These are phyloP conservation scores for Trametes maxima DNA, from an alignment of 768 basidiomycete species.

Conservation along the genomic window DNA sequence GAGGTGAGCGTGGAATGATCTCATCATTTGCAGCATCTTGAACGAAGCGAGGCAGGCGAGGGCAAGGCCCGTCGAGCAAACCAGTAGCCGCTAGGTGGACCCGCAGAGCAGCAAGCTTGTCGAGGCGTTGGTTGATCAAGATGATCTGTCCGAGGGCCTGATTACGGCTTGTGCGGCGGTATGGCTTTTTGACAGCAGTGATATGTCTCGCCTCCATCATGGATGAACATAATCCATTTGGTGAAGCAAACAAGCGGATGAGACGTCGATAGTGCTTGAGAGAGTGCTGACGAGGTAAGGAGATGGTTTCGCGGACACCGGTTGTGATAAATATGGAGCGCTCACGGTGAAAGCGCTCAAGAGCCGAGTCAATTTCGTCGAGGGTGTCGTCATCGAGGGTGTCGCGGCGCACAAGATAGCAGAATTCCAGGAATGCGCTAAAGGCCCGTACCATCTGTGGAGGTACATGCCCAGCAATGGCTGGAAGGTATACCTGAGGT, in stretches of 20 bases:
- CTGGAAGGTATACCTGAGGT: constrained; percentile 30
- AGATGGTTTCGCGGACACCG: constrained; percentile 25
- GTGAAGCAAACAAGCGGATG: constrained; percentile 28
- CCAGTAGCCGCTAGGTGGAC: constrained; percentile 23
- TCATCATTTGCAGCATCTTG: background rate
- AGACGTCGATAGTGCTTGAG: constrained; percentile 22
- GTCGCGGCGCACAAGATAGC: constrained; percentile 25
- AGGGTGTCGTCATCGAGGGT: constrained; percentile 1
- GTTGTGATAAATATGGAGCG: constrained; percentile 19
- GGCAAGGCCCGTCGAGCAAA: constrained; percentile 15
- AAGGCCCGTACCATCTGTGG: constrained; percentile 19
- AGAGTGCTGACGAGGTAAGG: constrained; percentile 28
- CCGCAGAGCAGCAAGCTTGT: constrained; percentile 28
- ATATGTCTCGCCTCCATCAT: constrained; percentile 34
- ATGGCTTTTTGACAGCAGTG: constrained; percentile 31
- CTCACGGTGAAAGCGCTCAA: constrained; percentile 15
- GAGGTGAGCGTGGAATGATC: no score
- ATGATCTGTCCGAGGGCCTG: constrained; percentile 31
- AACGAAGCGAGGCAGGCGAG: background rate
- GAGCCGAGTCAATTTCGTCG: constrained; percentile 14
- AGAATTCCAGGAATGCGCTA: constrained; percentile 29
- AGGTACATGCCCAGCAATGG: constrained; percentile 25
- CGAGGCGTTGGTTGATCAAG: constrained; percentile 27
- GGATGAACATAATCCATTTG: constrained; percentile 31
- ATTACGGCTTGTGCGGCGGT: constrained; percentile 25